Percentiles rank a stretch among this genome's conserved stretches.
Conservation (phyloP, 352 stramenopile genomes). For the Blastocystis sp. region DNA sequence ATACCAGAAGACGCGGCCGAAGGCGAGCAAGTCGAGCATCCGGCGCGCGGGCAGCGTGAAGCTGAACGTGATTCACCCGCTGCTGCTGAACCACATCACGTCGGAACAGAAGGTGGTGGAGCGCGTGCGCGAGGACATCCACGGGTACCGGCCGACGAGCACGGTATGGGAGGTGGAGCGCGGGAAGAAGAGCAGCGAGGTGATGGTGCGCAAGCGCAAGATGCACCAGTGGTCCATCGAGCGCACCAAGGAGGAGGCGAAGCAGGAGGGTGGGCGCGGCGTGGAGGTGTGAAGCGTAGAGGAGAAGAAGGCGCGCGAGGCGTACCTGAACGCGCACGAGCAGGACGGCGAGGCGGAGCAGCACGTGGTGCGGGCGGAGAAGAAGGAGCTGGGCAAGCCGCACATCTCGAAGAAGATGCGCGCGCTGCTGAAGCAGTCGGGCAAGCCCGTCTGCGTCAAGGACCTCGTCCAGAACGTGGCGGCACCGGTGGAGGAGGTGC, state of each 20-base stretch:
- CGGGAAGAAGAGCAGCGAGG: slow-evolving; percentile 56
- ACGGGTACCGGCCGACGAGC: slow-evolving; percentile 68
- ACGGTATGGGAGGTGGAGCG: slow-evolving; percentile 71
- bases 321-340: slow-evolving; percentile 41
- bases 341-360: slow-evolving; percentile 44
- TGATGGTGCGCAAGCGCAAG: slow-evolving; percentile 83
- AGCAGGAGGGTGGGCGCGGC: slow-evolving; percentile 4
- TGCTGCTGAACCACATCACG: slow-evolving; percentile 74
- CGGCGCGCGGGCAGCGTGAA: slow-evolving; percentile 87
- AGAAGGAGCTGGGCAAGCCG: slow-evolving; percentile 74
- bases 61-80: slow-evolving; percentile 85
- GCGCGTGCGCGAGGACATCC: slow-evolving; percentile 34
- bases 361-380: background rate
- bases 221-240: slow-evolving; percentile 81
- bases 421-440: slow-evolving; percentile 85
- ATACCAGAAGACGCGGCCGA: slow-evolving; percentile 88
- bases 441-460: slow-evolving; percentile 18
- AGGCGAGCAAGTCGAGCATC: slow-evolving; percentile 89
- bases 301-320: background rate
- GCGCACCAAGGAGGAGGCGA: slow-evolving; percentile 76
- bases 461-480: background rate
- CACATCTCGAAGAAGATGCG: slow-evolving; percentile 88
- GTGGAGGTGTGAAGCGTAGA: background rate
- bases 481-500: background rate
- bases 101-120: background rate